Base-by-base conservation (phyloP, 2,329 filamentous ascomycete species). In the Sporothrix globosa region DNA sequence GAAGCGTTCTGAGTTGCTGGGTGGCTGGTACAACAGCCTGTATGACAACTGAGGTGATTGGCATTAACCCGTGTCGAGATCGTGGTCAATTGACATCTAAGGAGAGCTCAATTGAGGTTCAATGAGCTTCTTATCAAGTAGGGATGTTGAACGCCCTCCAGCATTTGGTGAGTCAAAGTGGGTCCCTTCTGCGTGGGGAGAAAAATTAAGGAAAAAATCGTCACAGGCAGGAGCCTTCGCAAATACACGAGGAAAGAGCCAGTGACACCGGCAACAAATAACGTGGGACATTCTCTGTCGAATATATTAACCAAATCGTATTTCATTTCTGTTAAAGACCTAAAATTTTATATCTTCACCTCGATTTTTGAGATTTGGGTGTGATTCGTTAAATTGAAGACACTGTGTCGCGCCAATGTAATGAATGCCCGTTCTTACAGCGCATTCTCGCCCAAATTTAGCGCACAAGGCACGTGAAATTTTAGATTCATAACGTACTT, bases 121-220 rank as follows among this genome's bases (percentile, higher is more conserved):
- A 21, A 41, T 19, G 14, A 19, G 4, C 30, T 19, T 52, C 39
- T 68, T 68, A 56, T 54, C 39, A 48, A 56, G 21, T 34, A 46
- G 21, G 60, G 48, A 67, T 48, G 63, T 53, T 67, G 63, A 39
- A 41, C 41, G 44, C 30, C 46, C 27, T 67, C 27, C 46, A 48
- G 65, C 19, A 60, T 60, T 58, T 68, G 52, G 67, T 60, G 67
- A 60, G 53, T 68, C 67, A 68, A 63, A 63, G 67, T 68, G 67
- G 52, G 67, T 48, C 41, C 39, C 9, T 19, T 21, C 6, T 17
- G 34, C 21, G 27, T 27, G 34, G 24, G n/a, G 14, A 60, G 53
- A 68, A 34, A 34, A 60, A 60, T n/a, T 24, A 27, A 61, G 34
- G n/a, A 61, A 63, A 58, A 63, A 63, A 61, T 46, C 5, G 39